phyloP scores from a whole-genome alignment of 108 stramenopile genomes.

The Nitzschia palea region DNA sequence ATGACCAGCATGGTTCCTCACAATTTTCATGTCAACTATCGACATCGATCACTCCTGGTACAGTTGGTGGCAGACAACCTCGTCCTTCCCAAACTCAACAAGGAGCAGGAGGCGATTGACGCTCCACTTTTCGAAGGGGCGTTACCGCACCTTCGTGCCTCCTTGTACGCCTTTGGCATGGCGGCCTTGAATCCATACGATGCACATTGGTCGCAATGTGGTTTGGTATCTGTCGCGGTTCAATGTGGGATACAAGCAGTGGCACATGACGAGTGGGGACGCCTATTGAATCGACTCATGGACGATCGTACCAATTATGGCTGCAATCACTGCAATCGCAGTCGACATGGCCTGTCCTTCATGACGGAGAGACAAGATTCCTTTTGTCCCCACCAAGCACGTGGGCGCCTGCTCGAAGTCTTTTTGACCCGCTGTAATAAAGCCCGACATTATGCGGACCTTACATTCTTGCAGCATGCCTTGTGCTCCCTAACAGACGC shows the following conservation, averaged over 20 bases:
- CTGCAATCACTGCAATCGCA: background rate
- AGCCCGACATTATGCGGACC: constrained; percentile 33
- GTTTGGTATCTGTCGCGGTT: constrained; percentile 25
- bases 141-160: constrained; percentile 44
- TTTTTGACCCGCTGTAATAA: constrained; percentile 36
- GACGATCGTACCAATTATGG: constrained; percentile 29
- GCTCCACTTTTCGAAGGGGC: constrained; percentile 40
- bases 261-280: constrained; percentile 39
- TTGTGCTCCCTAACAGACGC: constrained; percentile 36
- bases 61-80: constrained; percentile 32
- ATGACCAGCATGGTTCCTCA: constrained; percentile 26
- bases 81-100: constrained; percentile 22
- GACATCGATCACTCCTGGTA: constrained; percentile 40
- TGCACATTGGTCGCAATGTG: constrained; percentile 31
- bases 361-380: constrained; percentile 2
- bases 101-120: constrained; percentile 3
- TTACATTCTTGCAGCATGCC: constrained; percentile 29
- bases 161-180: constrained; percentile 39
- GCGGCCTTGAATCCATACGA: constrained; percentile 31
- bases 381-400: constrained; percentile 42
- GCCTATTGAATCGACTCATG: constrained; percentile 32
- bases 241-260: constrained; percentile 23
- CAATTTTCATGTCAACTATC: constrained; percentile 49
- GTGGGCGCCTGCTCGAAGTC: constrained; percentile 32
- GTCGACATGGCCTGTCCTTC: background rate